A percentile compares a stretch with the other conserved stretches of the same genome.
These are phyloP conservation scores for Xylaria scruposa DNA, from an alignment of 495 filamentous ascomycete species.

Conservation along the genomic window DNA sequence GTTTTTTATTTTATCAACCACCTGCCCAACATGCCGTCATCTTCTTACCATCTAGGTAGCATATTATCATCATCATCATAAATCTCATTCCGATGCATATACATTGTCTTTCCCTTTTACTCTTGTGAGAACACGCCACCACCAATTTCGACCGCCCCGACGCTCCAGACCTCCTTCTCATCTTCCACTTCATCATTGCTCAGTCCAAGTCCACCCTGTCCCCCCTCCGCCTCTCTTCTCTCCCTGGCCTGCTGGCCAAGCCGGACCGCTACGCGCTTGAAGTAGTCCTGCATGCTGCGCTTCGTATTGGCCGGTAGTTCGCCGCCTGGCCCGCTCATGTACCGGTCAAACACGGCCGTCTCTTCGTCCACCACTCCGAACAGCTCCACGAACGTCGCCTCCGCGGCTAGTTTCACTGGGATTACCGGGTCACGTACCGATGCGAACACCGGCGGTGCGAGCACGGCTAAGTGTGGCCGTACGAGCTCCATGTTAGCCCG, in stretches of 20 bases:
- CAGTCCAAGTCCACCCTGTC: constrained; percentile 81
- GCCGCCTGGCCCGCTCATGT: constrained; percentile 58
- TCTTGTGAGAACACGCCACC: constrained; percentile 60
- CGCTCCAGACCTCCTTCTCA: constrained; percentile 93
- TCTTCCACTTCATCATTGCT: constrained; percentile 91
- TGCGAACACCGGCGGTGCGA: constrained; percentile 85
- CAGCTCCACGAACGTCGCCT: constrained; percentile 93
- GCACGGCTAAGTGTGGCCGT: constrained; percentile 75
- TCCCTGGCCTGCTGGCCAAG: constrained; percentile 85
- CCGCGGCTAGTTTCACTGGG: constrained; percentile 92
- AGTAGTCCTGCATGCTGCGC: constrained; percentile 95
- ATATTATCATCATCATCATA: constrained; percentile 4
- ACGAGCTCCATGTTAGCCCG: constrained; percentile 77
- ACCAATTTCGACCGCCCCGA: constrained; percentile 88
- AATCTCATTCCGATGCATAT: neutral
- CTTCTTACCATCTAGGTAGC: neutral
- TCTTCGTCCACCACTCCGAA: constrained; percentile 91
- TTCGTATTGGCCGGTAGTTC: constrained; percentile 72
- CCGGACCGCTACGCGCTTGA: constrained; percentile 87
- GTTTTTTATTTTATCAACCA: constrained; percentile 1
- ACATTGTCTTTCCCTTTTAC: constrained; percentile 6
- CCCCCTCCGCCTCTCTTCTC: constrained; percentile 87
- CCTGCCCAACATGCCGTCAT: neutral
- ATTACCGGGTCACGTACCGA: constrained; percentile 93
- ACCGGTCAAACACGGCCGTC: constrained; percentile 88